Conservation (phyloP, 1,284 basidiomycete genomes). For the Ceratobasidium sp. region DNA sequence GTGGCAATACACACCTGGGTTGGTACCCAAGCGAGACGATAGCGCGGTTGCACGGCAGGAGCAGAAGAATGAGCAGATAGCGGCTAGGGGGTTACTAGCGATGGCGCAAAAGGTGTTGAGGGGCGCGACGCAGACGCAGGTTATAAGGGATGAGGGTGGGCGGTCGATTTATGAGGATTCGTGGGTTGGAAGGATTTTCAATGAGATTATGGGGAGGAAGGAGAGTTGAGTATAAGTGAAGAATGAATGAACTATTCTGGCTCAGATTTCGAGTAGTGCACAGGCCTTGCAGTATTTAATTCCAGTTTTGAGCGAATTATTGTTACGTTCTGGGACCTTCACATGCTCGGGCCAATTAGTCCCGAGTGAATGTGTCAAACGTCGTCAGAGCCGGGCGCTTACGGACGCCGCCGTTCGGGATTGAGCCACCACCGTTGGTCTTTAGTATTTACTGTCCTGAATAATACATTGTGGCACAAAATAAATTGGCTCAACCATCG, state of each 20-base stretch:
- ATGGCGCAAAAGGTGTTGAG: conserved; percentile 35
- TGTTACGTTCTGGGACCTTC: too few relatives aligned
- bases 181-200: conserved; percentile 32
- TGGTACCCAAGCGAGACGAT: conserved; percentile 24
- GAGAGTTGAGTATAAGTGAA: not conserved
- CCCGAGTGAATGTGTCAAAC: too few relatives aligned
- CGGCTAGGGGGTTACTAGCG: conserved; percentile 29
- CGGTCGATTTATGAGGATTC: conserved; percentile 42
- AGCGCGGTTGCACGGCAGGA: conserved; percentile 23
- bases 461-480: too few relatives aligned
- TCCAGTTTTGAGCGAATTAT: too few relatives aligned
- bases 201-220: conserved; percentile 36
- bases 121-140: conserved; percentile 27
- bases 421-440: too few relatives aligned
- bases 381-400: too few relatives aligned
- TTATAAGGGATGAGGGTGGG: conserved; percentile 38
- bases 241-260: not conserved
- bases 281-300: not conserved
- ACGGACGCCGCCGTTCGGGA: too few relatives aligned
- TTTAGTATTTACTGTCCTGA: too few relatives aligned
- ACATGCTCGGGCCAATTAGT: too few relatives aligned
- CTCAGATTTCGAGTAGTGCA: not conserved
- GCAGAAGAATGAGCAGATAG: conserved; percentile 25
- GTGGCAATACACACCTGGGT: conserved; percentile 58
- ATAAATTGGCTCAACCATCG: too few relatives aligned